Evolutionary conservation across 306 rosid genomes (phyloP), one percentile per base, ranked within the genome.

Genomic region (Cicer yamashitae): DNA sequence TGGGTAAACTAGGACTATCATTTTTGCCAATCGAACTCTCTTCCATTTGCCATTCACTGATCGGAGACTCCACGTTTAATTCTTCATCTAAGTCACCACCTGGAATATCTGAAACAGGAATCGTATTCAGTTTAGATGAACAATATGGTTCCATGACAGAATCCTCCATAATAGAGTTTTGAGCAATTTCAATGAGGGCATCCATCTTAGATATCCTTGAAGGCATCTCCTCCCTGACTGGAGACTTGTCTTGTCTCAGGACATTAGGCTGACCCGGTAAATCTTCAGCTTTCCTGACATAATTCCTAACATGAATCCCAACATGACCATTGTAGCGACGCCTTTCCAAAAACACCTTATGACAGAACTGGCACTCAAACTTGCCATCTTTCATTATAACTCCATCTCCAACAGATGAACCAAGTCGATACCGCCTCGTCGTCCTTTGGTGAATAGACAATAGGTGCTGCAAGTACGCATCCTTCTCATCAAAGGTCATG

Each of bases 341-440:
- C 89, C 91, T 87, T 74, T 92, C 97, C 44, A 81, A 58, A 74
- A 90, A 92, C 74, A 90, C 92, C 83, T 92, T 90, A 76, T 92
- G 97, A 82, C 97, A 92, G 81, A 92, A 92, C 87, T 92, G 97
- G 86, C 97, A 92, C 80, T 90, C 96, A 78, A 84, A 92, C 74
- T 90, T 92, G n/a, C 96, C 97, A 73, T 92, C 93, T 78, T 88
- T 90, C 64, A 92, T 88, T 77, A 92, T 92, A 75, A 92, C 97
- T 61, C 97, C 97, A 76, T 90, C 97, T 54, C 94, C 93, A 82
- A 92, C 96, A 53, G 97, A 87, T 10, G 97, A 88, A 74, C 97
- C 97, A 66, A 92, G 90, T 13, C 96, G 90, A 62, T 90, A 92
- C 80, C 94, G 77, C 82, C 92, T 88, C 0, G 97, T 92, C 18